Evolutionary conservation across 1,284 basidiomycete genomes (phyloP), one percentile per base, ranked within the genome.

Genomic region (Apiotrichum akiyoshidainum): DNA sequence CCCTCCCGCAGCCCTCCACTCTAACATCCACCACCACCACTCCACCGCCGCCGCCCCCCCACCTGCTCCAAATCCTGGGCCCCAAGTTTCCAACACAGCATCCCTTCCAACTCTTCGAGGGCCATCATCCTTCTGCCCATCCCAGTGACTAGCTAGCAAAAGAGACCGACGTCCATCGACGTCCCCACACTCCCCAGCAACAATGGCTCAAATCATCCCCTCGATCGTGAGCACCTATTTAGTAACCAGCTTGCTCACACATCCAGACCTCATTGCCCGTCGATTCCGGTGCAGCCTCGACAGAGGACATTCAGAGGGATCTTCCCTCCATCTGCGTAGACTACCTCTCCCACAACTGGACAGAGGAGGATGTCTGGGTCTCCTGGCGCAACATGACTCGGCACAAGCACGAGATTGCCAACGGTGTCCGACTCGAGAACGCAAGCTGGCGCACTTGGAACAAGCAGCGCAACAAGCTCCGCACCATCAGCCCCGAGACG

Each of bases 371-470:
- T 77, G 92, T 99, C 14, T 97, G 93, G 93, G 87, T 90, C 58
- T 92, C 89, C 52, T 99, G 95, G 95, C 85, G 95, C 67, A 92
- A 88, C 74, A 99, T 98, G 93, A 99, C 95, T 51, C 86, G 91
- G 65, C 90, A 93, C 82, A 99, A 98, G 85, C 90, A 97, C 75
- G 94, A 95, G 79, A 97, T 99, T 72, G 86, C 92, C 14, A 99
- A 99, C 75, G 95, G 95, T 51, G 84, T 90, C 57, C 82, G 95
- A 53, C 84, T 99, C 60, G 96, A 99, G 82, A 99, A 99, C 73
- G 96, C 96, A 5, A 90, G 87, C 69, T 99, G 95, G 95, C 82
- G 96, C 47, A 98, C 95, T 1, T 99, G 96, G 95, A 95, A 94
- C 85, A 98, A 99, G 80, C 95, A 98, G 83, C 83, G 95, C 64